Evolutionary conservation across 2,329 filamentous ascomycete genomes (phyloP), one percentile per base, ranked within the genome.

Genomic region (Stemphylium lycopersici): DNA sequence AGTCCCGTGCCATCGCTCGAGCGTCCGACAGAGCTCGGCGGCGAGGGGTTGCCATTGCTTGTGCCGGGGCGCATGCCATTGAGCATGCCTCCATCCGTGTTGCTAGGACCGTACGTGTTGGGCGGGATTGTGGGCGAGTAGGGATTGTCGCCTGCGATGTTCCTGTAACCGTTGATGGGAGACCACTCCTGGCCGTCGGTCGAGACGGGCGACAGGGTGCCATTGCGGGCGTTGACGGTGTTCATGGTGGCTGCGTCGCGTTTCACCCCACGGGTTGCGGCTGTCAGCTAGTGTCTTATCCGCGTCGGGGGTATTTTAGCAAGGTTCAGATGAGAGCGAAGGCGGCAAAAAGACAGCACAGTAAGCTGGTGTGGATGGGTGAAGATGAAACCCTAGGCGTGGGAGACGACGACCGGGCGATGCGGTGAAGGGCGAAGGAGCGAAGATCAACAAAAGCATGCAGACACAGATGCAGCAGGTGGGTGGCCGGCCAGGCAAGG

Each of bases 21-120:
- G 60, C 90, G 84, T 59, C 90, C 91, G 64, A 97, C 83, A 4
- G 93, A 98, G 61, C 89, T 91, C 22, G 95, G 93, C 49, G 93
- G 93, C 45, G 93, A 97, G 47, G 93, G 84, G 68, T 84, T 85
- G 63, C 77, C 78, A 55, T 77, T 77, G 59, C 37, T 60, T 59
- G 63, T 42, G 42, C 51, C 69, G 67, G 74, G 77, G 66, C 72
- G 70, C 74, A 78, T 76, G 79, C 85, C 77, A 80, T 82, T 75
- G 80, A 83, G 87, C 67, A 79, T 75, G 61, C 68, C 69, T 48
- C 74, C 74, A 72, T 77, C 75, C 45, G 70, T 67, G 63, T 63
- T 68, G 50, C 62, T 69, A 61, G 73, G 64, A 36, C 71, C 69
- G 58, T 71, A 70, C 44, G 62, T 67, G 64, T 65, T 71, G 22